Evolutionary conservation across 1,139 yeast species (phyloP).

Genomic region (Magnusiomyces sp.): DNA sequence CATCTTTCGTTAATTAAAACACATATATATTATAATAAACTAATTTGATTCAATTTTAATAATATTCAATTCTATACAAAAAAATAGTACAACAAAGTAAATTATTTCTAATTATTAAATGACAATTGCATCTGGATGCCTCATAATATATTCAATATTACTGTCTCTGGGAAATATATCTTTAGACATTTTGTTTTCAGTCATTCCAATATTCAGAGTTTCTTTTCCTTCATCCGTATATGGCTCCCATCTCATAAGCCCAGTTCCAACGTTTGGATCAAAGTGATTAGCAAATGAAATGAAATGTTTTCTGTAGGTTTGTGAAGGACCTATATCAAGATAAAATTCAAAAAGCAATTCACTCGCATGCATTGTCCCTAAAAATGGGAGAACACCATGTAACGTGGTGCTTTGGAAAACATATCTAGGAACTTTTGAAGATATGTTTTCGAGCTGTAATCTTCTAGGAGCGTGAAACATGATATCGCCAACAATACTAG

Average conservation of each 20-base stretch:
- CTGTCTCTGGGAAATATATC: no score
- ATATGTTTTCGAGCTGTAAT: slow-evolving; percentile 10
- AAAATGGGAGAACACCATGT: slow-evolving; percentile 12
- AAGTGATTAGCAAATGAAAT: slow-evolving; percentile 18
- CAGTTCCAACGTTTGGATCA: slow-evolving; percentile 15
- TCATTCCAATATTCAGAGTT: slow-evolving; percentile 3
- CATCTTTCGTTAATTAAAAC: neutral
- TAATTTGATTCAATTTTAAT: no score
- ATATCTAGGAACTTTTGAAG: slow-evolving; percentile 6
- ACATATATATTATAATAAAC: neutral
- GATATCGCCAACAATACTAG: slow-evolving; percentile 18
- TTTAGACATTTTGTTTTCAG: neutral
- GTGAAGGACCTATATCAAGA: slow-evolving; percentile 8
- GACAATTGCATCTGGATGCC: no score
- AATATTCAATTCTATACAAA: no score
- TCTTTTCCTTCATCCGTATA: slow-evolving; percentile 23
- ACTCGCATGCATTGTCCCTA: slow-evolving; percentile 18
- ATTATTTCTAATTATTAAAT: no score
- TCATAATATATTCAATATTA: no score
- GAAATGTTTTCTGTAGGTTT: slow-evolving; percentile 16
- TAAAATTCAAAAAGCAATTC: slow-evolving; percentile 13
- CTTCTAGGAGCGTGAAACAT: slow-evolving; percentile 19
- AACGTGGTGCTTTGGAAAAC: slow-evolving; percentile 13
- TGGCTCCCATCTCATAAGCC: slow-evolving; percentile 12
- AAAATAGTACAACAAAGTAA: no score